These are phyloP conservation scores for Verticillium alfalfae DNA, from an alignment of 2,329 filamentous ascomycete species.

Conservation along the genomic window DNA sequence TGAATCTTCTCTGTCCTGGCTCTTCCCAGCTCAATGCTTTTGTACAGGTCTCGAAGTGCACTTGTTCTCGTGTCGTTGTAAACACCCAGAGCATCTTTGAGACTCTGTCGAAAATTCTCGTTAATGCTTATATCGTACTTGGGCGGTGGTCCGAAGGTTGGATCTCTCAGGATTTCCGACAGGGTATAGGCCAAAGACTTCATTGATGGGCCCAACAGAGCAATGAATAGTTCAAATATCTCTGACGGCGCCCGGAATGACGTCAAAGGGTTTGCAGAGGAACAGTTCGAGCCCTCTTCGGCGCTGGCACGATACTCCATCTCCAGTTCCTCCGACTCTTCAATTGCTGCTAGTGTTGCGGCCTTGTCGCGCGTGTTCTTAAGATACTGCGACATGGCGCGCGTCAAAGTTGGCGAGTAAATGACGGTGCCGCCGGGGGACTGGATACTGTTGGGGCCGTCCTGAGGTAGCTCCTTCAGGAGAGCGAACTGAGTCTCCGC, in stretches of 20 bases:
- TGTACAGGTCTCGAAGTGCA: slow-evolving; percentile 76
- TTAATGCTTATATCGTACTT: slow-evolving; percentile 69
- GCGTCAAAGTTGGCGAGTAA: slow-evolving; percentile 22
- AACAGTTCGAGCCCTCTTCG: slow-evolving; percentile 14
- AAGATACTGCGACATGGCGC: slow-evolving; percentile 22
- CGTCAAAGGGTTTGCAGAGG: slow-evolving; percentile 12
- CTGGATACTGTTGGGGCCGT: slow-evolving; percentile 19
- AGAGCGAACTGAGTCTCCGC: slow-evolving; percentile 85
- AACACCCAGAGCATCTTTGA: slow-evolving; percentile 72
- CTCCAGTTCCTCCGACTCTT: slow-evolving; percentile 57
- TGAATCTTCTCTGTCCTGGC: slow-evolving; percentile 68
- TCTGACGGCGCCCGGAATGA: slow-evolving; percentile 58
- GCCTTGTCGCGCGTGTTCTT: slow-evolving; percentile 39
- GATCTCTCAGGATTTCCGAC: slow-evolving; percentile 79
- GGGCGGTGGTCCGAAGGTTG: slow-evolving; percentile 70
- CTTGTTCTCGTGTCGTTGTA: slow-evolving; percentile 72
- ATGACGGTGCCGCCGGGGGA: slow-evolving; percentile 22
- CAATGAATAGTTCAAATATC: slow-evolving; percentile 88
- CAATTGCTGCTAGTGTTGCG: slow-evolving; percentile 51
- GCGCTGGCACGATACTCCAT: slow-evolving; percentile 31
- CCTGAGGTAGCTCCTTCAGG: slow-evolving; percentile 55
- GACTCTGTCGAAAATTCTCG: slow-evolving; percentile 72
- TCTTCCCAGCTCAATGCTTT: slow-evolving; percentile 66
- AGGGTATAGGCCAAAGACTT: slow-evolving; percentile 92
- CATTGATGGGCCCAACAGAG: slow-evolving; percentile 85